Evolutionary conservation across 169 alveolate genomes (phyloP).

Genomic region (Plasmodium inui): DNA sequence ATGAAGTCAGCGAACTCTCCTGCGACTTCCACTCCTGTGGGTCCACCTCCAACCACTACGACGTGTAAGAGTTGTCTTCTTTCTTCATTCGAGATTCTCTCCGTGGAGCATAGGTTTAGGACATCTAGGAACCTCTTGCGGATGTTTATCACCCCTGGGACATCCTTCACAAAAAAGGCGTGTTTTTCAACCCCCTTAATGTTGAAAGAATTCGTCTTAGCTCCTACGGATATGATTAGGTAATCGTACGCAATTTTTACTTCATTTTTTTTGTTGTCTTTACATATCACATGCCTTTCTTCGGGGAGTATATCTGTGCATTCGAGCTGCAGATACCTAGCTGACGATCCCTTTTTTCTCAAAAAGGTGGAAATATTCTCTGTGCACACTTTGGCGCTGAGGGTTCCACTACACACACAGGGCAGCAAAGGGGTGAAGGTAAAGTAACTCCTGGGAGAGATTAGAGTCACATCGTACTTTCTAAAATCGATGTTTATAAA

Average conservation of each 20-base stretch:
- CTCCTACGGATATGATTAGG: constrained; percentile 84
- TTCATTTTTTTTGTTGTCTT: constrained; percentile 39
- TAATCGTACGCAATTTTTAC: constrained; percentile 77
- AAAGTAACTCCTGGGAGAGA: constrained; percentile 86
- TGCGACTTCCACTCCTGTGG: constrained; percentile 86
- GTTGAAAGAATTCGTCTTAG: constrained; percentile 82
- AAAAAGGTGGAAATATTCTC: constrained; percentile 77
- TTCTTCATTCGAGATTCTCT: constrained; percentile 63
- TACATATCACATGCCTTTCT: constrained; percentile 22
- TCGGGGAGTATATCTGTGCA: constrained; percentile 72
- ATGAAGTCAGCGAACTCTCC: constrained; percentile 83
- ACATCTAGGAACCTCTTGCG: constrained; percentile 72
- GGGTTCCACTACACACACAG: constrained; percentile 79
- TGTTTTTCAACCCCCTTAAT: constrained; percentile 83
- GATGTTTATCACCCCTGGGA: constrained; percentile 80
- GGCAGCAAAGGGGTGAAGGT: constrained; percentile 87
- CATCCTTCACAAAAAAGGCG: constrained; percentile 83
- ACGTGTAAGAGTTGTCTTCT: constrained; percentile 75
- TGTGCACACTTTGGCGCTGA: constrained; percentile 75
- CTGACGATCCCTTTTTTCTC: constrained; percentile 33
- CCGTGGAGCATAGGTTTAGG: constrained; percentile 75
- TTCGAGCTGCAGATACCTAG: constrained; percentile 46
- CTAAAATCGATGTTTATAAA: constrained; percentile 76
- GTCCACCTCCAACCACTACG: constrained; percentile 87
- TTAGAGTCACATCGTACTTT: constrained; percentile 80